Evolutionary conservation across 2,329 filamentous ascomycete species (phyloP).

Genomic region (Aspergillus pseudotamarii): DNA sequence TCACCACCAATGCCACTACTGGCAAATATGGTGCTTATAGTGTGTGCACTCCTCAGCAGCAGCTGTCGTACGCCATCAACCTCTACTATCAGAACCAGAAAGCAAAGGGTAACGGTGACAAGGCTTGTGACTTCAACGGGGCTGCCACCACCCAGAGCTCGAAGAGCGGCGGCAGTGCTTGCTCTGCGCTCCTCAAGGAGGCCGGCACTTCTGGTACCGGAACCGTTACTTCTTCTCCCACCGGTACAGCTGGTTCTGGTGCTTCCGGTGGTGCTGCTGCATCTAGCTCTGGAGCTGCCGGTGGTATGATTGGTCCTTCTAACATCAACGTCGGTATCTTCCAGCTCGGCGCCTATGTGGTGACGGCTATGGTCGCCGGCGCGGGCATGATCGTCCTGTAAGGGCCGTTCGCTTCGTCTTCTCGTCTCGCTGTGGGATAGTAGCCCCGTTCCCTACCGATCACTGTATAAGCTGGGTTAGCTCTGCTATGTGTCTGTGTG

Average conservation of each 20-base stretch:
- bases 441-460: background rate
- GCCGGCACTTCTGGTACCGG: slow-evolving; percentile 43
- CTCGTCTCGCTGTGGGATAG: background rate
- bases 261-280: slow-evolving; percentile 15
- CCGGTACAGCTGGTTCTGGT: slow-evolving; percentile 23
- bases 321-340: slow-evolving; percentile 36
- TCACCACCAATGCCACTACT: slow-evolving; percentile 41
- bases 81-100: slow-evolving; percentile 45
- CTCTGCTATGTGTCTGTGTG: background rate
- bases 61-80: slow-evolving; percentile 48
- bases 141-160: slow-evolving; percentile 40
- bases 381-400: slow-evolving; percentile 49
- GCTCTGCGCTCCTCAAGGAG: slow-evolving; percentile 38
- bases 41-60: slow-evolving; percentile 44
- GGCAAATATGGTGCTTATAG: slow-evolving; percentile 50
- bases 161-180: slow-evolving; percentile 35
- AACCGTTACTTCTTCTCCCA: slow-evolving; percentile 38
- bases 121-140: slow-evolving; percentile 47
- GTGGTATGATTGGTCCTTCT: slow-evolving; percentile 26
- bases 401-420: background rate
- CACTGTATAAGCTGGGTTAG: background rate
- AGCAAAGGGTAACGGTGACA: slow-evolving; percentile 33
- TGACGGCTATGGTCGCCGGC: slow-evolving; percentile 42
- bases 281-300: slow-evolving; percentile 32
- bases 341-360: slow-evolving; percentile 42